A percentile compares a stretch with the other conserved stretches of the same genome.
Evolutionary conservation across 805 yeast species (phyloP).

Genomic region (Hanseniaspora clermontiae): DNA sequence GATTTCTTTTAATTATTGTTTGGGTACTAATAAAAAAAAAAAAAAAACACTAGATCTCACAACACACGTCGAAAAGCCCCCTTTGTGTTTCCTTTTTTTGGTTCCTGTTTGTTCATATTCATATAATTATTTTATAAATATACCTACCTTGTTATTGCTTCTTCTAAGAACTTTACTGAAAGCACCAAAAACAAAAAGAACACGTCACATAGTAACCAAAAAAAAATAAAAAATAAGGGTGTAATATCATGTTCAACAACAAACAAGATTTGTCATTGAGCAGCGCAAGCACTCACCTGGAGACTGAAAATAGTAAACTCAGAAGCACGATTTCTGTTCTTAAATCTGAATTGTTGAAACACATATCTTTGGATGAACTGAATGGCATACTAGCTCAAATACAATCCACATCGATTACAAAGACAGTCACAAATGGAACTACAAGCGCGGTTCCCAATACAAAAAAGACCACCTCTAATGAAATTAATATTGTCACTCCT

Average conservation of each 20-base stretch:
- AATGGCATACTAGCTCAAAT: neutral
- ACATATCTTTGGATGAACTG: conserved; percentile 1
- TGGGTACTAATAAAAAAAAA: no score
- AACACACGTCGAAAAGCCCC: no score
- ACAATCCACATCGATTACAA: neutral
- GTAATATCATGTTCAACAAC: neutral
- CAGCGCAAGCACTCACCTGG: neutral
- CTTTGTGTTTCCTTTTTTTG: no score
- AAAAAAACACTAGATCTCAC: no score
- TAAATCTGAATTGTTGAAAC: conserved; percentile 6
- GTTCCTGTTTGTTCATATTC: no score
- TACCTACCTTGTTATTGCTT: no score
- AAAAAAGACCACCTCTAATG: neutral
- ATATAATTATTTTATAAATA: no score
- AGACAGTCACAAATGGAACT: neutral
- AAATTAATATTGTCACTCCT: neutral
- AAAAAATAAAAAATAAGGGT: no score
- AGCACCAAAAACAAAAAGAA: no score
- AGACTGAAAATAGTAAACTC: neutral
- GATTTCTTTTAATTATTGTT: no score
- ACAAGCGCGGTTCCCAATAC: neutral
- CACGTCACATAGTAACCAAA: no score
- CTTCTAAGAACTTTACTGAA: no score
- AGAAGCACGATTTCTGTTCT: neutral
- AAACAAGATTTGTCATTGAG: neutral